Base-by-base conservation (phyloP, 139 green algal species). In the Medakamo hakoo region DNA sequence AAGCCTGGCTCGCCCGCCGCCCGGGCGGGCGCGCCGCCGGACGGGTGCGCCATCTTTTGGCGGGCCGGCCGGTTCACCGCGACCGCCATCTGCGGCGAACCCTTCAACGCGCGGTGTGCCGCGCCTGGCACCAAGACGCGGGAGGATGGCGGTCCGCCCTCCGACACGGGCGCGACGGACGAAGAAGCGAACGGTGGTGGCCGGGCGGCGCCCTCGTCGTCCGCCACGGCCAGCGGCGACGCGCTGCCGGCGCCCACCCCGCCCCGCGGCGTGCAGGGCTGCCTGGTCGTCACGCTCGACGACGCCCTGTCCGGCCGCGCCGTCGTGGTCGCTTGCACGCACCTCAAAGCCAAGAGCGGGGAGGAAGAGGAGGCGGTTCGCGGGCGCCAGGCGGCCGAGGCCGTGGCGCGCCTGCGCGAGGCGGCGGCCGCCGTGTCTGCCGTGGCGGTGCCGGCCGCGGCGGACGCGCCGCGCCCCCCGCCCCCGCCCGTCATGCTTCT, bases 31-130 rank as follows among this genome's bases (percentile, higher is more conserved):
- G 68, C 58, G 32, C 67, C 72, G 19, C 48, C 68, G 3, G 78
- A 84, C 30, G 78, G 78, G 27, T 62, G 74, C 55, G 78, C 78
- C 20, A 68, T 84, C 5, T 84, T 84, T 63, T 80, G 74, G 56
- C 68, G 71, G 24, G 27, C 59, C 9, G 27, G 27, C 23, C 65
- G 74, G 19, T 52, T 52, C 16, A 9, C 9, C 40, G 9, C 16
- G 40, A 16, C 16, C 40, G 16, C 9, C 40, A 16, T 16, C 40
- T 21, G 9, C 16, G 40, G 40, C 40, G 9, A 16, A 9, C 40
- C 40, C 9, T 52, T 52, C 40, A 52, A 9, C 9, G 40, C 40
- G 40, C 40, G 16, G 16, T 16, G 16, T 9, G 9, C 40, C 16
- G 40, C 40, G n/a, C n/a, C n/a, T n/a, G n/a, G n/a, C n/a, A n/a